Evolutionary conservation across 768 basidiomycete species (phyloP), one percentile per base, ranked within the genome.

Genomic region (Scleroderma bovista): DNA sequence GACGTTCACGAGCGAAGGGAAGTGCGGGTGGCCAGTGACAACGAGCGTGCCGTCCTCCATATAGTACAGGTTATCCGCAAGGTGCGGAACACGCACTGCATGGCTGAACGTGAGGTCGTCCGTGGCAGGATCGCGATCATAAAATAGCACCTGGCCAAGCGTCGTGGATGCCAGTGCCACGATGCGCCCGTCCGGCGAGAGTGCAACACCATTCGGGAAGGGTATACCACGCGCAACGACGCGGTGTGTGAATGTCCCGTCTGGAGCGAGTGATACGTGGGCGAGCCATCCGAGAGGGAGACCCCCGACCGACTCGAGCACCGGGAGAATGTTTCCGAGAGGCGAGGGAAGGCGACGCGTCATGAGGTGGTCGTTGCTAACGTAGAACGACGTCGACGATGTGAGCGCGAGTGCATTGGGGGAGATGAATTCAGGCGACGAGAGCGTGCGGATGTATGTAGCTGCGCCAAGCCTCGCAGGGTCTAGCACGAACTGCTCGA

Each of bases 281-380:
- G 75, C 70, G 48, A 85, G 72, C 71, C 79, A 85, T 48, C 77
- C 64, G 8, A 84, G 60, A 0, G 86, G 86, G 1, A 86, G 69
- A 6, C 63, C 76, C 3, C 82, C 64, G 16, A 81, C 1, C 4
- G 79, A 73, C 60, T 89, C 87, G 47, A 76, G 38, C 32, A 81
- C 6, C 2, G 85, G 78, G 0, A 81, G 57, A 22, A 81, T 49
- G 37, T 67, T 65, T 9, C 80, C 80, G n/a, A 84, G 34, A 10
- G 59, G 56, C 29, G 65, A 59, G 0, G 81, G 80, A 17, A 81
- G 67, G 13, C 86, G 79, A 8, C 82, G 75, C 3, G 84, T 86
- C 58, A 86, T 61, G 32, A 78, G 65, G 57, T 89, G 87, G 61
- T 89, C 87, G 59, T 89, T 84, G 37, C 78, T 77, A 44, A 88